Conservation (phyloP, 75 land plant species). For the Selaginella tamariscina region DNA sequence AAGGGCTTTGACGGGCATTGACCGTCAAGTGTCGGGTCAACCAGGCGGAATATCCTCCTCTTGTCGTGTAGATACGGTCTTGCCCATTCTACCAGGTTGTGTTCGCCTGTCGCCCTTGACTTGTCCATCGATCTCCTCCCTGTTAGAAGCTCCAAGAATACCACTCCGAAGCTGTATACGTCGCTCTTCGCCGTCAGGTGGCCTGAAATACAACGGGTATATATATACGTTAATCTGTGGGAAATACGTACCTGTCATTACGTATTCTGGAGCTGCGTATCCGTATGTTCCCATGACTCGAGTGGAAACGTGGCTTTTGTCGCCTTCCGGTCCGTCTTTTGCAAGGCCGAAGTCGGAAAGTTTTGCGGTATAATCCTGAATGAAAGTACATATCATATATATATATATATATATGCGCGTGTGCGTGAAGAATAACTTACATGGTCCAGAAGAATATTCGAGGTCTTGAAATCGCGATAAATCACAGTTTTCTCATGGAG, state of each 20-base stretch:
- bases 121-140: slow-evolving; percentile 7
- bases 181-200: slow-evolving; percentile 7
- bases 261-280: slow-evolving; percentile 6
- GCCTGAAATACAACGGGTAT: not conserved
- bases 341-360: not conserved
- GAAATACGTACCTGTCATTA: slow-evolving; percentile 14
- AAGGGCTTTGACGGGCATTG: not conserved
- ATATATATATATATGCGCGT: not conserved
- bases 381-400: not conserved
- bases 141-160: slow-evolving; percentile 2
- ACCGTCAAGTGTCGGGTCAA: slow-evolving; percentile 8
- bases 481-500: slow-evolving; percentile 41
- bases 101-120: not conserved
- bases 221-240: slow-evolving; percentile 6
- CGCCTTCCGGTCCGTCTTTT: not conserved
- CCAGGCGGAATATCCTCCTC: not conserved
- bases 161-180: slow-evolving; percentile 8
- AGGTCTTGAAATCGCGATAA: slow-evolving; percentile 49
- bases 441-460: slow-evolving; percentile 41
- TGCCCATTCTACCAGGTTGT: slow-evolving; percentile 12
- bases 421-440: no score
- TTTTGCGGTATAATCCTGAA: not conserved
- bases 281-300: slow-evolving; percentile 4
- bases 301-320: not conserved
- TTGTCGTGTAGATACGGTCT: slow-evolving; percentile 4